phyloP scores from a whole-genome alignment of 148 eudicot genomes.

The Rhododendron molle region DNA sequence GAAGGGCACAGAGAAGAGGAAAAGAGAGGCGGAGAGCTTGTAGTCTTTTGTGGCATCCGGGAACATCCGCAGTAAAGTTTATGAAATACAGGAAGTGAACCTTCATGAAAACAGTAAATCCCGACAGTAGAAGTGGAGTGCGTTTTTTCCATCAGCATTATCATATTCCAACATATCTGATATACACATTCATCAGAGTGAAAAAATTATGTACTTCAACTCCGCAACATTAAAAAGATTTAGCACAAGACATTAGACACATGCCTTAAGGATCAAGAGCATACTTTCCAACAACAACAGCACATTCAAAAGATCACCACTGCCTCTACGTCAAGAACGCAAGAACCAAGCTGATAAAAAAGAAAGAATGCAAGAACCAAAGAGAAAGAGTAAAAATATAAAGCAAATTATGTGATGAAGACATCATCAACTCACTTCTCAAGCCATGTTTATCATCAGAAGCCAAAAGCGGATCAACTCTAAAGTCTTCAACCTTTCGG shows the following conservation, averaged over 20 bases:
- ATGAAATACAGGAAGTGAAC: neutral
- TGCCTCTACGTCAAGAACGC: neutral
- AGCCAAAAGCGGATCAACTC: constrained; percentile 28
- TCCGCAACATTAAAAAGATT: neutral
- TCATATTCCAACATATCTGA: no score
- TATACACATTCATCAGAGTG: neutral
- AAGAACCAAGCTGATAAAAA: no score
- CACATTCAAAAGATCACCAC: neutral
- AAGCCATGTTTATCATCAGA: constrained; percentile 65
- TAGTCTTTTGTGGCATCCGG: neutral
- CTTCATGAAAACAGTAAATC: neutral
- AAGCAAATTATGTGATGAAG: neutral
- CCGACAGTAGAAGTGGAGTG: neutral
- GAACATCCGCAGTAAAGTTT: neutral
- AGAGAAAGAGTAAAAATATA: neutral
- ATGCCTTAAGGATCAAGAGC: neutral
- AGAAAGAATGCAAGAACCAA: neutral
- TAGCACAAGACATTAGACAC: neutral
- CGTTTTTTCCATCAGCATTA: neutral
- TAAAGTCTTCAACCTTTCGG: constrained; percentile 56
- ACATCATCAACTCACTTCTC: constrained; percentile 59
- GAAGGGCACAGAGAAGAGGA: neutral
- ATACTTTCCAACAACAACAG: neutral
- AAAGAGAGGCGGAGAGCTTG: neutral
- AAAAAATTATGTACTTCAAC: neutral